phyloP scores from a whole-genome alignment of 73 alveolate species.

The Uronychia setigera region DNA sequence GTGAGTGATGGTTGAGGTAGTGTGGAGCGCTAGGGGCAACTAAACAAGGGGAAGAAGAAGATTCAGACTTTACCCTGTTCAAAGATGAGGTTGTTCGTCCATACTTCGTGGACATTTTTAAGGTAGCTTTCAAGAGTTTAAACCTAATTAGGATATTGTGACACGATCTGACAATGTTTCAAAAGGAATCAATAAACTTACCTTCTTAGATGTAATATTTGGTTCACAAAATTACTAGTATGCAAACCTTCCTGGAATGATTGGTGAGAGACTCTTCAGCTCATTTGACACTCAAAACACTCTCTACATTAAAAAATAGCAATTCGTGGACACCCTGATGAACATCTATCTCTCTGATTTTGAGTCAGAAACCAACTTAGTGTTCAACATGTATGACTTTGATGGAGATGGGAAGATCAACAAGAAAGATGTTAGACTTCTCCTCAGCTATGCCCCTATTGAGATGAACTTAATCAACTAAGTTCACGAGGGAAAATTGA shows the following conservation, averaged over 20 bases:
- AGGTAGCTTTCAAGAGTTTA: background rate
- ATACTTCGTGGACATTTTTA: constrained; percentile 46
- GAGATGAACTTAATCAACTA: constrained; percentile 5
- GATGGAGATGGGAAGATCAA: constrained; percentile 63
- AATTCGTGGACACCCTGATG: constrained; percentile 77
- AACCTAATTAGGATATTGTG: constrained; percentile 50
- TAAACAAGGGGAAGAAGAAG: background rate
- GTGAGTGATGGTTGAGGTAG: constrained; percentile 4
- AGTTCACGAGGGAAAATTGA: constrained; percentile 44
- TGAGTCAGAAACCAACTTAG: constrained; percentile 51
- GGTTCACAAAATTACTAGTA: constrained; percentile 17
- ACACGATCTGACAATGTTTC: constrained; percentile 56
- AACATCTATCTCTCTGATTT: constrained; percentile 60
- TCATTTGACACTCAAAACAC: constrained; percentile 74
- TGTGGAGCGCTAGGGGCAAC: background rate
- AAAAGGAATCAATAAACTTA: constrained; percentile 66
- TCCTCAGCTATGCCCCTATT: constrained; percentile 49
- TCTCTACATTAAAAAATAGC: constrained; percentile 74
- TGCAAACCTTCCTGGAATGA: constrained; percentile 83
- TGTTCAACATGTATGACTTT: constrained; percentile 68
- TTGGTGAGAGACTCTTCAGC: constrained; percentile 84
- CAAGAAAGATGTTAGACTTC: constrained; percentile 55
- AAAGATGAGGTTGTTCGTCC: constrained; percentile 11
- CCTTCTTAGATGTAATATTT: constrained; percentile 2
- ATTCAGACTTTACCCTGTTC: background rate